Evolutionary conservation across 192 early-diverging fungal genomes (phyloP).

Genomic region (Coemansia sp.): DNA sequence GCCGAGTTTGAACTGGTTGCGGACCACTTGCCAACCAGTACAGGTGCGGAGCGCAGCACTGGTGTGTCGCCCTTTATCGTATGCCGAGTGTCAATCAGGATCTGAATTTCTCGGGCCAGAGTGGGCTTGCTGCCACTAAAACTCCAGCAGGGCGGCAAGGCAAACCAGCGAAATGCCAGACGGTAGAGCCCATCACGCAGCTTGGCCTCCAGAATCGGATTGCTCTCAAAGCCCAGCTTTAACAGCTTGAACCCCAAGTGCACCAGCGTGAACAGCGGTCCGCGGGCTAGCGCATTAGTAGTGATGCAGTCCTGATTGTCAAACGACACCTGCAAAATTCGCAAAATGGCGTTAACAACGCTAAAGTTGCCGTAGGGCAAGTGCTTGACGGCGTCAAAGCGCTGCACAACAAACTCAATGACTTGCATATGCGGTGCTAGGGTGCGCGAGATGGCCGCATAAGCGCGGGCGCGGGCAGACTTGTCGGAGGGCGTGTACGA

Average conservation of each 20-base stretch:
- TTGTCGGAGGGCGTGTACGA: constrained; percentile 89
- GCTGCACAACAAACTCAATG: constrained; percentile 82
- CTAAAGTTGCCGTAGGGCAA: constrained; percentile 64
- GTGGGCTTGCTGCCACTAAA: constrained; percentile 72
- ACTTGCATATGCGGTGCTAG: constrained; percentile 76
- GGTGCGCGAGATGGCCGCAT: constrained; percentile 59
- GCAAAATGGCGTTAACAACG: constrained; percentile 71
- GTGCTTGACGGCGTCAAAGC: constrained; percentile 81
- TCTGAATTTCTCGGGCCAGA: constrained; percentile 60
- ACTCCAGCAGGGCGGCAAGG: constrained; percentile 72
- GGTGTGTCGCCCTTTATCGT: constrained; percentile 64
- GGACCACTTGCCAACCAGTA: constrained; percentile 12
- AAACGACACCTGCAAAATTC: constrained; percentile 80
- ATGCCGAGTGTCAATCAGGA: constrained; percentile 66
- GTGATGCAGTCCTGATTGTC: constrained; percentile 45
- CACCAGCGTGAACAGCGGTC: constrained; percentile 77
- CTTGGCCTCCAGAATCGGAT: constrained; percentile 63
- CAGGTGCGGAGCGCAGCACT: constrained; percentile 35
- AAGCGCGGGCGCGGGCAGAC: constrained; percentile 62
- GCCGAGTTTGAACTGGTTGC: background rate
- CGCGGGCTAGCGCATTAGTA: constrained; percentile 71
- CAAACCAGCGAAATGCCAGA: constrained; percentile 84
- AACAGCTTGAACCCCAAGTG: constrained; percentile 73
- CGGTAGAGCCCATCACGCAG: constrained; percentile 66
- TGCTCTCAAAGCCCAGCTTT: constrained; percentile 63